Conservation (phyloP, 2,329 filamentous ascomycete genomes). For the Pezicula rhizophila region DNA sequence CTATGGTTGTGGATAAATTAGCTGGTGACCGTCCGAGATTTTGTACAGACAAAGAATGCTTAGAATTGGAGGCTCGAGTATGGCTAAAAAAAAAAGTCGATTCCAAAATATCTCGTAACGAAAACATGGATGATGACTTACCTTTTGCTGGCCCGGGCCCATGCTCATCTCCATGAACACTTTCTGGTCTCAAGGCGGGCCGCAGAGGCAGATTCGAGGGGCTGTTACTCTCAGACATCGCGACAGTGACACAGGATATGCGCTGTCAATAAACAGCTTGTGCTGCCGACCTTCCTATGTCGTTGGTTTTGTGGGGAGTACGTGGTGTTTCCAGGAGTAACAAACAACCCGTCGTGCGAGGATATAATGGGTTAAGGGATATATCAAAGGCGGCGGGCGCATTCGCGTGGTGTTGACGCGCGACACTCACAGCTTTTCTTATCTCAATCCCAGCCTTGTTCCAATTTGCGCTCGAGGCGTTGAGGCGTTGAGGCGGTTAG, state of each 20-base stretch:
- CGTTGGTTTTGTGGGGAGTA: neutral
- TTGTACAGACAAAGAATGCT: neutral
- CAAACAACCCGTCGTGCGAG: neutral
- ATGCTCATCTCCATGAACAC: conserved; percentile 7
- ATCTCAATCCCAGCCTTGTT: neutral
- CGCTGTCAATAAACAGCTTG: no score
- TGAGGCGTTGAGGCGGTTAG: no score
- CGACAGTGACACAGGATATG: neutral
- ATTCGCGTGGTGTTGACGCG: neutral
- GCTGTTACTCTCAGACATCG: neutral
- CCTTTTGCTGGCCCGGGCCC: conserved; percentile 22
- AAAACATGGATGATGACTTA: conserved; percentile 7
- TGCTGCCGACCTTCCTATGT: neutral
- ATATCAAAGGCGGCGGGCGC: neutral
- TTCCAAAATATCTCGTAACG: neutral
- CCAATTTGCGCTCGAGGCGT: neutral
- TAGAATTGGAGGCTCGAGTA: neutral
- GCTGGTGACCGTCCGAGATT: neutral
- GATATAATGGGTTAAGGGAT: neutral
- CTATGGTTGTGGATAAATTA: conserved; percentile 13
- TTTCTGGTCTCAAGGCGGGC: conserved; percentile 17
- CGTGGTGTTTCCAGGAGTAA: neutral
- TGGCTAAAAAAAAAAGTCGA: conserved; percentile 1
- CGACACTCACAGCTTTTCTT: neutral
- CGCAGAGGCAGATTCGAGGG: conserved; percentile 12